Percentiles rank a stretch among this genome's conserved stretches.
Conservation (phyloP, 2,329 filamentous ascomycete species). For the Helotiales sp. region DNA sequence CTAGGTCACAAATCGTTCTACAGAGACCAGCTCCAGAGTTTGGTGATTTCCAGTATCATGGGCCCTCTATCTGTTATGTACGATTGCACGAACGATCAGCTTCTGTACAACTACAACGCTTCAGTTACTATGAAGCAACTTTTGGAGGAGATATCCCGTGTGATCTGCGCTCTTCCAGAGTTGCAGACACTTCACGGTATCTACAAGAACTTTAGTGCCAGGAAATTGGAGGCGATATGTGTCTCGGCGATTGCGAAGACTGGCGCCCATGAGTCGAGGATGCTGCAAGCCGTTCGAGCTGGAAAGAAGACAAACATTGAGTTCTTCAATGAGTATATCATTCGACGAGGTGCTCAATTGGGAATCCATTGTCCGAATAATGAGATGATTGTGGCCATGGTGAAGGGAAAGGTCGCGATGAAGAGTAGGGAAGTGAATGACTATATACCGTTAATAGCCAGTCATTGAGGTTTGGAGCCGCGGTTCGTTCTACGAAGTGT, state of each 20-base stretch:
- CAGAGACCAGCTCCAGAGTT: slow-evolving; percentile 72
- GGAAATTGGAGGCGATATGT: slow-evolving; percentile 62
- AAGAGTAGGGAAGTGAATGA: slow-evolving; percentile 26
- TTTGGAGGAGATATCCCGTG: slow-evolving; percentile 69
- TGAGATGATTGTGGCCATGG: slow-evolving; percentile 68
- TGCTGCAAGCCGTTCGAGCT: slow-evolving; percentile 64
- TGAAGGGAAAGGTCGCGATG: slow-evolving; percentile 64
- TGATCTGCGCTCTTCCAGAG: slow-evolving; percentile 76
- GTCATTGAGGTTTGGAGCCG: neutral
- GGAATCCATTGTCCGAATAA: slow-evolving; percentile 74
- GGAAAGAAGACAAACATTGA: slow-evolving; percentile 73
- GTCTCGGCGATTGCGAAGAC: slow-evolving; percentile 54
- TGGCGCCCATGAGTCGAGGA: slow-evolving; percentile 52
- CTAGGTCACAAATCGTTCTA: slow-evolving; percentile 63
- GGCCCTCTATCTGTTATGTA: slow-evolving; percentile 81
- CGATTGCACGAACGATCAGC: slow-evolving; percentile 70
- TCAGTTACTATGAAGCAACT: slow-evolving; percentile 69
- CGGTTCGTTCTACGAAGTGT: neutral
- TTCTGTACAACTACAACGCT: slow-evolving; percentile 67
- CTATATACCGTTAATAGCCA: slow-evolving; percentile 30
- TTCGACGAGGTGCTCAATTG: slow-evolving; percentile 68
- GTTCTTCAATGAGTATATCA: slow-evolving; percentile 86
- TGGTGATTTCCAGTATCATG: slow-evolving; percentile 74
- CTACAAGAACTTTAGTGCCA: slow-evolving; percentile 56
- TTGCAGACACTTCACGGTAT: slow-evolving; percentile 56